Conservation (phyloP, 2,329 filamentous ascomycete genomes). For the Shiraia sp. region DNA sequence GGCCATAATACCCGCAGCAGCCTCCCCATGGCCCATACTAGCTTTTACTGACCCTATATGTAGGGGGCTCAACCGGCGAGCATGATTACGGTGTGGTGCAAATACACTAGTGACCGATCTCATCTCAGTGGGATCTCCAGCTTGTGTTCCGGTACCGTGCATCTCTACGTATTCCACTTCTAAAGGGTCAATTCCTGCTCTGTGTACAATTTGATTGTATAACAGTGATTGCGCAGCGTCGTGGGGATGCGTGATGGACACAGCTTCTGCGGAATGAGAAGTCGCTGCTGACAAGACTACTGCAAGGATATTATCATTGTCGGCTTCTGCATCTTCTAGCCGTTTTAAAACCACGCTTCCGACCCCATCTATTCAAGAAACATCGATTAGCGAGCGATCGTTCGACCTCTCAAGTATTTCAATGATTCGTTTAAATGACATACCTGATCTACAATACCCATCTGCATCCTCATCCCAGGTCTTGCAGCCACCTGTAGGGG, state of each 20-base stretch:
- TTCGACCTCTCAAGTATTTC: no score
- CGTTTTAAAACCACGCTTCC: conserved; percentile 20
- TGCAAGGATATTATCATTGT: conserved; percentile 27
- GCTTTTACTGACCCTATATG: conserved; percentile 33
- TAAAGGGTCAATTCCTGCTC: conserved; percentile 1
- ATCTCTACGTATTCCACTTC: conserved; percentile 21
- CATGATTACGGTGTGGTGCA: conserved; percentile 28
- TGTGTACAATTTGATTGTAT: conserved; percentile 1
- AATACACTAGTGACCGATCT: conserved; percentile 35
- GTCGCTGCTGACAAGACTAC: conserved; percentile 14
- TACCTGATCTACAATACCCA: conserved; percentile 18
- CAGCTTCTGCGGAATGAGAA: conserved; percentile 14
- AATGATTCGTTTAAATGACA: no score
- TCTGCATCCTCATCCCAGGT: conserved; percentile 33
- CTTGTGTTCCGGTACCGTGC: conserved; percentile 38
- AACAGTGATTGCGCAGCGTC: conserved; percentile 16
- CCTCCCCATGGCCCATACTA: conserved; percentile 41
- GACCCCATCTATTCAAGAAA: no score
- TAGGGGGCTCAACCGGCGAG: conserved; percentile 20
- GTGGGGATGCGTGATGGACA: conserved; percentile 30
- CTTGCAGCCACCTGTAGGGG: conserved; percentile 20
- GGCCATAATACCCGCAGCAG: conserved; percentile 29
- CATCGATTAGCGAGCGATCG: no score
- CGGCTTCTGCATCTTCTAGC: conserved; percentile 36
- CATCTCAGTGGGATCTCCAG: conserved; percentile 29